Conservation (phyloP, 345 rosid species). For the Gossypium turneri region DNA sequence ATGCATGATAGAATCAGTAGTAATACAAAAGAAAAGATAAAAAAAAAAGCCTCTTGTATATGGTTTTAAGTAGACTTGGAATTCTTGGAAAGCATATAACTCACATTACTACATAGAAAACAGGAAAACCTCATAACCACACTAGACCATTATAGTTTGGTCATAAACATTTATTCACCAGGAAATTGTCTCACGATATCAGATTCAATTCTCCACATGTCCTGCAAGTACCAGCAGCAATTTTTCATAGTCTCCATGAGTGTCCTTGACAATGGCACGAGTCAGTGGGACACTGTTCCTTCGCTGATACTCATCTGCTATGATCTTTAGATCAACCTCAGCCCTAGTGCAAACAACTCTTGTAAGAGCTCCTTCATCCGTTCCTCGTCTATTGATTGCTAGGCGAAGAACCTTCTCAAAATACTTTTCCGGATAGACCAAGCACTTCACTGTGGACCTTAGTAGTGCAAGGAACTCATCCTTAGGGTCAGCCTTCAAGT, state of each 20-base stretch:
- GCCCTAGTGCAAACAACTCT: conserved; percentile 75
- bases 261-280: conserved; percentile 56
- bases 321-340: conserved; percentile 59
- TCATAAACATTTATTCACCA: background rate
- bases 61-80: background rate
- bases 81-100: background rate
- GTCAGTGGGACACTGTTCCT: conserved; percentile 58
- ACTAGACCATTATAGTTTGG: background rate
- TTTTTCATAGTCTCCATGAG: conserved; percentile 63
- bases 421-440: conserved; percentile 53
- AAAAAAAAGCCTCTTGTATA: background rate
- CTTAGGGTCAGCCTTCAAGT: conserved; percentile 50
- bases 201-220: conserved; percentile 44
- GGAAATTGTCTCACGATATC: background rate
- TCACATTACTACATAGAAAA: background rate
- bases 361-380: conserved; percentile 80
- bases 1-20: background rate
- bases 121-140: background rate
- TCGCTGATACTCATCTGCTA: conserved; percentile 59
- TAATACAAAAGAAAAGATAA: background rate
- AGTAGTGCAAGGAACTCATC: conserved; percentile 59
- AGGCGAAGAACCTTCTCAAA: conserved; percentile 63
- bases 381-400: conserved; percentile 64
- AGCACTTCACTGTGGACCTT: conserved; percentile 62
- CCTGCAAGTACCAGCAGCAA: conserved; percentile 63